phyloP scores from a whole-genome alignment of 2,329 filamentous ascomycete species.

The Pestalotiopsis sp. region DNA sequence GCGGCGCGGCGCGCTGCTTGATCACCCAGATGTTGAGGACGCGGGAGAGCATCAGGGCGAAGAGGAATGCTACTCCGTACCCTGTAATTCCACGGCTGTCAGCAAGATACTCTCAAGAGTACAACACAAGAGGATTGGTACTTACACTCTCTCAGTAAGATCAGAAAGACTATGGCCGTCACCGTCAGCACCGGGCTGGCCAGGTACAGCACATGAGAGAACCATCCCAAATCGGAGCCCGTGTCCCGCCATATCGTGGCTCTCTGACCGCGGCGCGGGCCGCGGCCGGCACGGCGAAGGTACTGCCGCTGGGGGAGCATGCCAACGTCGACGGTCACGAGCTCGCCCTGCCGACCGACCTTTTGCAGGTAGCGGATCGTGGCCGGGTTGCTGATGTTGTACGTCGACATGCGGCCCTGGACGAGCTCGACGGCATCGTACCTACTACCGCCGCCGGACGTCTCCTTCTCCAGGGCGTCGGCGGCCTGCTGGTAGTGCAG shows the following conservation, averaged over 20 bases:
- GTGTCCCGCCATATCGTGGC: conserved; percentile 32
- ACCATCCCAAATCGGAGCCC: conserved; percentile 42
- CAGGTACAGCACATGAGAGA: conserved; percentile 53
- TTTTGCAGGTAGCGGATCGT: conserved; percentile 57
- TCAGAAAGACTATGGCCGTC: conserved; percentile 43
- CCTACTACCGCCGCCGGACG: conserved; percentile 28
- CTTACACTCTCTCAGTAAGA: conserved; percentile 49
- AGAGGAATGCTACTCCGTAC: conserved; percentile 51
- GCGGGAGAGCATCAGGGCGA: conserved; percentile 55
- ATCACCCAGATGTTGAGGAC: conserved; percentile 59
- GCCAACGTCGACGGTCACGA: conserved; percentile 60
- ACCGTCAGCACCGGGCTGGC: conserved; percentile 49
- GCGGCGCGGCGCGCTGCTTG: conserved; percentile 46
- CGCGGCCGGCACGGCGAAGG: conserved; percentile 25
- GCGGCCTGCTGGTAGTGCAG: conserved; percentile 64
- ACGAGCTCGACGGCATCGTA: conserved; percentile 41
- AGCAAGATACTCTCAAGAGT: background rate
- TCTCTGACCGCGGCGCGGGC: conserved; percentile 25
- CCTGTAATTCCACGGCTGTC: conserved; percentile 26
- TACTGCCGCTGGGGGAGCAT: conserved; percentile 47
- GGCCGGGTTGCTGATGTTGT: conserved; percentile 50
- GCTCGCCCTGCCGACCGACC: conserved; percentile 57
- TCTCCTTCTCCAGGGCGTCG: conserved; percentile 47
- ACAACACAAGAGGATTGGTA: background rate
- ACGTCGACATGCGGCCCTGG: conserved; percentile 31